Evolutionary conservation across 1,284 basidiomycete species (phyloP).

Genomic region (Meira nashicola): DNA sequence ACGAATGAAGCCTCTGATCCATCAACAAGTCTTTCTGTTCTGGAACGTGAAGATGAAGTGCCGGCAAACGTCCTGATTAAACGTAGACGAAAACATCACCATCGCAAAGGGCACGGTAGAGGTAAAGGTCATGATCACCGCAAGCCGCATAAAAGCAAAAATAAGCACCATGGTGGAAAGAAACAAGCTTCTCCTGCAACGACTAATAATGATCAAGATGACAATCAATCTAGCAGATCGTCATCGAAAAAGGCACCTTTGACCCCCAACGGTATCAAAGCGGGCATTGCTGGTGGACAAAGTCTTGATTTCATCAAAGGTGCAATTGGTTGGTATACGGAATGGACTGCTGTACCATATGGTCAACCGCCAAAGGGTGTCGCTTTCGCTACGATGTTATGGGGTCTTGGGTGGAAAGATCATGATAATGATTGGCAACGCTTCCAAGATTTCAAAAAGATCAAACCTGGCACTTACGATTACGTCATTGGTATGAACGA

Average conservation of each 20-base stretch:
- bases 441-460: constrained; percentile 32
- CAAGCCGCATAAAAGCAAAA: too few relatives aligned
- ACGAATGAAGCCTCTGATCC: too few relatives aligned
- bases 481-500: constrained; percentile 50
- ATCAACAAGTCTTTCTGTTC: too few relatives aligned
- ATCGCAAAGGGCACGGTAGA: too few relatives aligned
- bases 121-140: too few relatives aligned
- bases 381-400: constrained; percentile 28
- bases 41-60: too few relatives aligned
- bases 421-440: constrained; percentile 32
- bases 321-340: constrained; percentile 28
- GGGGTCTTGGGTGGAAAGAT: constrained; percentile 30
- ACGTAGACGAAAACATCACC: too few relatives aligned
- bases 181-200: too few relatives aligned
- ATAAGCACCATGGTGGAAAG: too few relatives aligned
- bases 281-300: constrained; percentile 39
- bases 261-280: constrained; percentile 31
- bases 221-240: too few relatives aligned
- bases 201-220: too few relatives aligned
- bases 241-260: neutral
- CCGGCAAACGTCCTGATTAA: too few relatives aligned
- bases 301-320: constrained; percentile 27
- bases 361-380: neutral
- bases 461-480: constrained; percentile 19
- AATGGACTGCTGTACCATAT: constrained; percentile 31